Conservation (phyloP, 768 basidiomycete genomes). For the Dendrothele bispora region DNA sequence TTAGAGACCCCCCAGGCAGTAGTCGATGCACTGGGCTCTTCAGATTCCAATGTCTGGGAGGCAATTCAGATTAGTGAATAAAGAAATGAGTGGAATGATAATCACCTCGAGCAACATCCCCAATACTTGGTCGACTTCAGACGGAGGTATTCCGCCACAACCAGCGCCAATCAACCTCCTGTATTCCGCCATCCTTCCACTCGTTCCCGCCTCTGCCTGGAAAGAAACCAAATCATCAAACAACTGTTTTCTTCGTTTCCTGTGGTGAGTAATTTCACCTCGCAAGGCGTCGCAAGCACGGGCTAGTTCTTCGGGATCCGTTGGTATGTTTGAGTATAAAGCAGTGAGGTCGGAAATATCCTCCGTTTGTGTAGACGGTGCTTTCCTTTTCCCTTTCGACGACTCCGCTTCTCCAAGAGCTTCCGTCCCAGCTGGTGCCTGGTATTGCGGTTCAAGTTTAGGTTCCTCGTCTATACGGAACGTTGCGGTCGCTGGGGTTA, state of each 20-base stretch:
- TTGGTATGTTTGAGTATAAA: constrained; percentile 58
- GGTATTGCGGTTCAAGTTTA: constrained; percentile 29
- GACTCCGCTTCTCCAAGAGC: constrained; percentile 16
- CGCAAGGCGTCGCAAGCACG: constrained; percentile 59
- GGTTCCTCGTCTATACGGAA: constrained; percentile 48
- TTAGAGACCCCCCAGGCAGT: constrained; percentile 35
- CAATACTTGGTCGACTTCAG: constrained; percentile 88
- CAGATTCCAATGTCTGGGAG: constrained; percentile 73
- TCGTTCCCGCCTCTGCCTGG: constrained; percentile 89
- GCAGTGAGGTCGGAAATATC: constrained; percentile 64
- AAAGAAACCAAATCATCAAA: constrained; percentile 79
- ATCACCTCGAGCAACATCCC: constrained; percentile 80
- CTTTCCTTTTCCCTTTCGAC: constrained; percentile 56
- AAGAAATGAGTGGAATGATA: constrained; percentile 2
- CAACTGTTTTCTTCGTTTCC: constrained; percentile 65
- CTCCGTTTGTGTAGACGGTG: constrained; percentile 45
- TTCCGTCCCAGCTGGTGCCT: constrained; percentile 12
- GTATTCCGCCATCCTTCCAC: constrained; percentile 87
- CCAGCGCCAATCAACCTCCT: constrained; percentile 86
- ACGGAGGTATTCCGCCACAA: constrained; percentile 80
- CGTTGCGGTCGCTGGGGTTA: constrained; percentile 44
- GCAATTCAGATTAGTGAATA: constrained; percentile 5
- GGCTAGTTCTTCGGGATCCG: constrained; percentile 52
- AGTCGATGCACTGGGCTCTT: constrained; percentile 69
- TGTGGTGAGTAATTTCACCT: constrained; percentile 63